Evolutionary conservation across 139 green algal genomes (phyloP).

Genomic region (Chlorella sorokiniana): DNA sequence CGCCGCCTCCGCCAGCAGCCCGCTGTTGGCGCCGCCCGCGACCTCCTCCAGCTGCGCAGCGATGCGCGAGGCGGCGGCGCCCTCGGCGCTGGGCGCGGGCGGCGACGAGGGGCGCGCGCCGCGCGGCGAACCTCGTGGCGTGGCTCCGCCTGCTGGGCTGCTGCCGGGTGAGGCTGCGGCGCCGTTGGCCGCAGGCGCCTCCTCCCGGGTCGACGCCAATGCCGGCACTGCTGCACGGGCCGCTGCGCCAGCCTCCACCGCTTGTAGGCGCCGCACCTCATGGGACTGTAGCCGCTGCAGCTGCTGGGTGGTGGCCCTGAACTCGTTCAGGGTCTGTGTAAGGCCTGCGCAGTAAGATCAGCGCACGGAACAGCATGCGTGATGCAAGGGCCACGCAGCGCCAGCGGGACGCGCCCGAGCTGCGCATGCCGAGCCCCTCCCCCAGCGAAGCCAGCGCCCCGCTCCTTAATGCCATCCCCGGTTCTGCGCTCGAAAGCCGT

Average conservation of each 20-base stretch:
- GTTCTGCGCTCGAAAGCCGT: too few species aligned
- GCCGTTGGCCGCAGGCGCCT: neutral
- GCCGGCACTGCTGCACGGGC: neutral
- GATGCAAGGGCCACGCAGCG: too few species aligned
- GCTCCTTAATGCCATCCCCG: too few species aligned
- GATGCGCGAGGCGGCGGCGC: neutral
- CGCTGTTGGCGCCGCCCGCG: conserved; percentile 22
- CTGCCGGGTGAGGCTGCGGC: neutral
- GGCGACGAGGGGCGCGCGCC: neutral
- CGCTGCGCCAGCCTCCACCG: neutral
- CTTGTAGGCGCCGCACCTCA: conserved; percentile 25
- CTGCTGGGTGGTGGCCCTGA: conserved; percentile 38
- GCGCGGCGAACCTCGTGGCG: too few species aligned
- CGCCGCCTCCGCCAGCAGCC: conserved; percentile 43
- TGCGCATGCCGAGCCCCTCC: too few species aligned
- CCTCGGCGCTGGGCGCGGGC: neutral
- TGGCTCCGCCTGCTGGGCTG: too few species aligned
- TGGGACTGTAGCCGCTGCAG: conserved; percentile 32
- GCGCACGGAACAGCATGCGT: too few species aligned
- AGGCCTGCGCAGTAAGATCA: too few species aligned
- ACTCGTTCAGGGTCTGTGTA: conserved; percentile 44
- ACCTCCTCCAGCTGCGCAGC: conserved; percentile 36
- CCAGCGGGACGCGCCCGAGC: too few species aligned
- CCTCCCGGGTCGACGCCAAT: neutral
- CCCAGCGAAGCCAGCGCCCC: too few species aligned